A percentile compares a stretch with the other conserved stretches of the same genome.
Conservation (phyloP, 2,329 filamentous ascomycete species). For the Phialophora chinensis region DNA sequence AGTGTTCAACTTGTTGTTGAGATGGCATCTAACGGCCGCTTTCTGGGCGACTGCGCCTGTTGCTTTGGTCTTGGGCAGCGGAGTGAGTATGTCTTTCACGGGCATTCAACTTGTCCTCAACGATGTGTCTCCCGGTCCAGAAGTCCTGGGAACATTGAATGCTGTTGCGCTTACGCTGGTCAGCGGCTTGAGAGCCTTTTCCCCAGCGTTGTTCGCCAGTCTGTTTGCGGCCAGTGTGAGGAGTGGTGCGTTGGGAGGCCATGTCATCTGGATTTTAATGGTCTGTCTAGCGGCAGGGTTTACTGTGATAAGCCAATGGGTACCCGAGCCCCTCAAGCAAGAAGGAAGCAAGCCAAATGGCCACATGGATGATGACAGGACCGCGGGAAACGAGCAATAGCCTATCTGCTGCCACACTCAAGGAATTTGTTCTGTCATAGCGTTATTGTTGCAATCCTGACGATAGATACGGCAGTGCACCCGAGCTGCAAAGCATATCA, state of each 20-base stretch:
- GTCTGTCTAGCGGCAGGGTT: conserved; percentile 47
- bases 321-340: conserved; percentile 20
- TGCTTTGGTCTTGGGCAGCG: conserved; percentile 61
- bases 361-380: not conserved
- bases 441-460: not conserved
- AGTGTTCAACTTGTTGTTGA: conserved; percentile 63
- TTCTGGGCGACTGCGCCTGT: conserved; percentile 65
- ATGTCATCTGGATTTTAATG: conserved; percentile 69
- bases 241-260: conserved; percentile 66
- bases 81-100: conserved; percentile 71
- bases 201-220: conserved; percentile 69
- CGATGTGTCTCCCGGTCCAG: conserved; percentile 70
- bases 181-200: conserved; percentile 68
- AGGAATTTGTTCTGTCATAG: conserved; percentile 40
- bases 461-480: not conserved
- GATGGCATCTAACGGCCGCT: conserved; percentile 49
- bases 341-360: not conserved
- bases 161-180: conserved; percentile 67
- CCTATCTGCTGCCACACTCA: not conserved
- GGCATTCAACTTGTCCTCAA: conserved; percentile 75
- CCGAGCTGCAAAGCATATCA: not conserved
- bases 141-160: conserved; percentile 73
- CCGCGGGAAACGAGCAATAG: not conserved
- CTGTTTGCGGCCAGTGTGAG: conserved; percentile 72
- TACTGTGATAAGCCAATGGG: conserved; percentile 40